Evolutionary conservation across 1,139 yeast species (phyloP).

Genomic region (Candida neerlandica): DNA sequence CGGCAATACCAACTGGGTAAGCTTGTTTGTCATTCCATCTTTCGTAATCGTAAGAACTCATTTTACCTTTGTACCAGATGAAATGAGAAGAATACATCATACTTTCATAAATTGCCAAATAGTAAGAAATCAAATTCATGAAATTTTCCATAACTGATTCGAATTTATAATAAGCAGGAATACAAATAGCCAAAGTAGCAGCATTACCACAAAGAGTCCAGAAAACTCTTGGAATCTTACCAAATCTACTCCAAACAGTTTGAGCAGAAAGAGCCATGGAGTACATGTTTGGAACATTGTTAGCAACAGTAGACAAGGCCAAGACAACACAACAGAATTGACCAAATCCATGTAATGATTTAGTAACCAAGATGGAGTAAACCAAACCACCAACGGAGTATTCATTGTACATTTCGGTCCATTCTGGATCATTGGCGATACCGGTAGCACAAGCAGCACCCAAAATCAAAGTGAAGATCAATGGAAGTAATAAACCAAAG

Average conservation of each 20-base stretch:
- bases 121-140: conserved; percentile 89
- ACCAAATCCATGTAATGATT: conserved; percentile 86
- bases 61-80: conserved; percentile 65
- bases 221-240: conserved; percentile 72
- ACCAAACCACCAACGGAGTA: conserved; percentile 81
- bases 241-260: conserved; percentile 73
- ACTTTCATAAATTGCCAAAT: conserved; percentile 82
- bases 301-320: conserved; percentile 83
- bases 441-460: conserved; percentile 91
- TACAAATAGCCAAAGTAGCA: conserved; percentile 79
- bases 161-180: conserved; percentile 82
- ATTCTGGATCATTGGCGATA: conserved; percentile 43
- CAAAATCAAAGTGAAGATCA: conserved; percentile 70
- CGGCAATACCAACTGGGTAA: conserved; percentile 79
- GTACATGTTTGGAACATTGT: conserved; percentile 92
- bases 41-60: conserved; percentile 60
- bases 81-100: conserved; percentile 78
- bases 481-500: conserved; percentile 66
- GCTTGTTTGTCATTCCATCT: conserved; percentile 57
- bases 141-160: conserved; percentile 75
- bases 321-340: conserved; percentile 83
- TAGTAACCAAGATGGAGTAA: conserved; percentile 71
- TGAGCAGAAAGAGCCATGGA: conserved; percentile 85
- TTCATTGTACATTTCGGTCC: conserved; percentile 53
- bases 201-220: conserved; percentile 83